Base-by-base conservation (phyloP, 306 rosid species). In the Prunus dulcis region DNA sequence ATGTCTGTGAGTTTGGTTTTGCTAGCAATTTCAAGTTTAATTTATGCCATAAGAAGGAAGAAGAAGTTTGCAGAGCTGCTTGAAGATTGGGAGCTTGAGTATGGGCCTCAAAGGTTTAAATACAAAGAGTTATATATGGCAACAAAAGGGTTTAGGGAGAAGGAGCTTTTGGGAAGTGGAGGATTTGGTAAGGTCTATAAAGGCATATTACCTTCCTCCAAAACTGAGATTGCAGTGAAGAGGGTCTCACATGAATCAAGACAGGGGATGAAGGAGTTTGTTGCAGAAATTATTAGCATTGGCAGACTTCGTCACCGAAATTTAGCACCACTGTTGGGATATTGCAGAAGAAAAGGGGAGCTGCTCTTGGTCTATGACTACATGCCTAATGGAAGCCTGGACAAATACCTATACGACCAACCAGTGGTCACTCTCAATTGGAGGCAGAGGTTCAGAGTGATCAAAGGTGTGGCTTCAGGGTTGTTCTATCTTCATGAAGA, bases 181-280 rank as follows among this genome's bases (percentile, higher is more conserved):
- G 82, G 82, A 7, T 79, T 67, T 30, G 82, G 82, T 2, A 72
- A 72, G 13, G 82, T 79, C 11, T 79, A 79, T 64, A 64, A 17
- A 43, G 82, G 78, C 25, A 53, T 20, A 56, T 34, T 78, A 13
- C 72, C 77, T 14, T 28, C 30, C 5, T 78, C 81, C 2, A 70
- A 78, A 32, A 38, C 32, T 18, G 30, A 64, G 52, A 43, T 79
- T 38, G 82, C 78, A 6, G 82, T 71, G 17, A 79, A 79, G 78
- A 62, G 61, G 15, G 17, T 79, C 8, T 64, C 73, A 5, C 68
- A 72, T 22, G 61, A 79, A 20, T 79, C 73, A 11, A 63, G 30
- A 27, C 82, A 79, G 72, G 78, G 82, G 47, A 62, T 79, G 77
- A 20, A 64, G 64, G 56, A 41, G 51, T 38, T 38, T 38, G 43